Evolutionary conservation across 2,329 filamentous ascomycete genomes (phyloP), one percentile per base, ranked within the genome.

Genomic region (Coniochaeta sp.): DNA sequence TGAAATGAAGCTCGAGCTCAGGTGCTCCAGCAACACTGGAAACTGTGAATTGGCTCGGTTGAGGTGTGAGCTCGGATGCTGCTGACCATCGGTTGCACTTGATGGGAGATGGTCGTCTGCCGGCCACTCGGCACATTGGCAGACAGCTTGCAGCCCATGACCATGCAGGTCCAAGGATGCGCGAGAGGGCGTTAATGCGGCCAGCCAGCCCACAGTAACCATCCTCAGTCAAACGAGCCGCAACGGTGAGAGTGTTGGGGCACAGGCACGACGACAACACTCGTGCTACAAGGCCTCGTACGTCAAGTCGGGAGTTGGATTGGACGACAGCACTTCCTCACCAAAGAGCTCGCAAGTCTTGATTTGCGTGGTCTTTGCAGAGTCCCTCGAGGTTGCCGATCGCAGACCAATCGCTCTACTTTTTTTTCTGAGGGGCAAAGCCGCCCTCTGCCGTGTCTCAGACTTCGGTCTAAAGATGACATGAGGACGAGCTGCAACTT

Each of bases 151-250:
- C 47, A 54, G 47, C 47, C n/a, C 22, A 31, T 17, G 22, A n/a
- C 47, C 47, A 54, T 54, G 52, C 52, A 55, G 52, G 52, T 55
- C 52, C 52, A 34, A 28, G 52, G 52, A 55, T 19, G 8, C 52
- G 14, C 4, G 19, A 24, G 43, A 47, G 11, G 40, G 40, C 22
- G 43, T 47, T 26, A 47, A 47, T 47, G 43, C 43, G 43, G 19
- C 43, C 43, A 47, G 43, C 19, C 43, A 47, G 43, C 19, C 43
- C 43, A 26, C 16, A 44, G 34, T 38, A 12, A 17, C 34, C 34
- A 17, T 6, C 9, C 28, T 31, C 28, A 44, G 16, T 22, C 43
- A 40, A 17, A 47, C 22, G 19, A 47, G 43, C 43, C 43, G 43
- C 22, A 26, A 47, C 43, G 43, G 19, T 1, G 3, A 16, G 43